Evolutionary conservation across 164 flowering plant species (phyloP), one percentile per base, ranked within the genome.

Genomic region (Dillenia turbinata): DNA sequence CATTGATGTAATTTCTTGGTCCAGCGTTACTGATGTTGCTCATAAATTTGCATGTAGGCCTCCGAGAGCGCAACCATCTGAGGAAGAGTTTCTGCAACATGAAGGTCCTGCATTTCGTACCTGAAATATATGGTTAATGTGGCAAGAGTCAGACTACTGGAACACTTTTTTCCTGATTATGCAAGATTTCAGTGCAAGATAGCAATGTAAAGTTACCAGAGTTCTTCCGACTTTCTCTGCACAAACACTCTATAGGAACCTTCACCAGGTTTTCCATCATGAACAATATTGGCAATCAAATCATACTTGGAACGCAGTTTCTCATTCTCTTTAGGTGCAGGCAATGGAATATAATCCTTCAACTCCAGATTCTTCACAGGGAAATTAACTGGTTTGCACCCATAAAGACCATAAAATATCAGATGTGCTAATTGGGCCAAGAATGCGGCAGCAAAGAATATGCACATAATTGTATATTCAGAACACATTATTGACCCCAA

Each of bases 91-190:
- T 95, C 99, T 3, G 97, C 79, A 47, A 92, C 97, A 68, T 95
- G 99, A 62, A 95, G 76, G 70, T 92, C 99, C 75, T 95, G 99
- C 97, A 95, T 90, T 83, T 95, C 99, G 64, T 89, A 95, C 97
- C 97, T 95, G 75, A 47, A 70, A 67, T 16, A 61, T 14, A 12
- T n/a, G 13, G 12, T 16, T 2, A 60, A 60, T 12, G 14, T 47
- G 8, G 9, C 48, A 33, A n/a, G 11, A 16, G 8, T 16, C 2
- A 8, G 22, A 52, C 10, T 6, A 51, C 22, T 33, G 40, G 40
- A 33, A 33, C 40, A 33, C 40, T 33, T 6, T 33, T 33, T 33
- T 4, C 40, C 40, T 33, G 40, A 33, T 33, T 33, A 33, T 5
- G 0, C 6, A 4, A 33, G 40, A 33, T 33, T 33, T 33, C 7